phyloP scores from a whole-genome alignment of 176 grass and related monocot genomes.

The sorghum (Sorghum bicolor) region Sorghum_bicolor_NCBIv3 NC_012870.2:17026501-17027000 shows the following conservation, averaged over 20 bases:
- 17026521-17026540: conserved; percentile 45
- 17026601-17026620: conserved; percentile 66
- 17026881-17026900: conserved; percentile 84
- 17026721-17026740: conserved; percentile 84
- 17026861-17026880: conserved; percentile 90
- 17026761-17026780: not conserved
- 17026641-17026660: conserved; percentile 44
- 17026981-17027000: not conserved
- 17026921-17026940: not conserved
- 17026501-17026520: conserved; percentile 50
- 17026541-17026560: conserved; percentile 68
- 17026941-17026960: not conserved
- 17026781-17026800: not conserved
- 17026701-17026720: conserved; percentile 49
- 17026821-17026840: not conserved
- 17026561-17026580: conserved; percentile 66
- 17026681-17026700: conserved; percentile 51
- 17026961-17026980: not conserved
- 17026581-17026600: conserved; percentile 70
- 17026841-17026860: conserved; percentile 74
- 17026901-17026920: conserved; percentile 99
- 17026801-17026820: conserved; percentile 8
- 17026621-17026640: conserved; percentile 39
- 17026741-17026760: conserved; percentile 95
- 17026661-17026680: conserved; percentile 48